Percentiles rank a stretch among this genome's conserved stretches.
phyloP scores from a whole-genome alignment of 1,284 basidiomycete species.

The Ganoderma sp. region DNA sequence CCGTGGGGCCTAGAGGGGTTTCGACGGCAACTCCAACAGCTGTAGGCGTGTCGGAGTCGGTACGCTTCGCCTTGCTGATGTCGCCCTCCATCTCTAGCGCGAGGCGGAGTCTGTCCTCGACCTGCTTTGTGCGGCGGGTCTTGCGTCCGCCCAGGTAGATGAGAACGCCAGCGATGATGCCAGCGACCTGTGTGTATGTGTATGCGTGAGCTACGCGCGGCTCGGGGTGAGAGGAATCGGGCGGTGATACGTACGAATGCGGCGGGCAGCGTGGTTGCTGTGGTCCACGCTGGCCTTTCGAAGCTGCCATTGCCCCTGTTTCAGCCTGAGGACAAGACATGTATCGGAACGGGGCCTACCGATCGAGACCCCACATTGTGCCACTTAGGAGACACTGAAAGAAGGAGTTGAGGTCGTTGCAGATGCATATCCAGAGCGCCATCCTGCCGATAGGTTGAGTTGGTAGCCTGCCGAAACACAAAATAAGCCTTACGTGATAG shows the following conservation, averaged over 20 bases:
- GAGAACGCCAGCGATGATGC: conserved; percentile 78
- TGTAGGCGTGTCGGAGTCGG: background rate
- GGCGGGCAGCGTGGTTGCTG: conserved; percentile 75
- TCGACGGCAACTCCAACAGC: conserved; percentile 4
- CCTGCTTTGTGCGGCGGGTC: conserved; percentile 79
- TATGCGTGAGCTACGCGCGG: background rate
- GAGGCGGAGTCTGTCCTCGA: conserved; percentile 71
- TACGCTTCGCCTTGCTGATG: background rate
- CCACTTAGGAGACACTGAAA: conserved; percentile 83
- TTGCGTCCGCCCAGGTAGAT: conserved; percentile 81
- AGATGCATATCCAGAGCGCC: conserved; percentile 65
- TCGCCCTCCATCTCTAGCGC: conserved; percentile 59
- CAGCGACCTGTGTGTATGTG: conserved; percentile 43
- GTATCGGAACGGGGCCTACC: conserved; percentile 40
- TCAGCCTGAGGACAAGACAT: background rate
- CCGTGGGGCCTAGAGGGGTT: background rate
- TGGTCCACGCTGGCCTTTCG: conserved; percentile 68
- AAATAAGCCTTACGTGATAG: conserved; percentile 60
- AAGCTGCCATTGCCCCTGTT: conserved; percentile 46
- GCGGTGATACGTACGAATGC: conserved; percentile 66
- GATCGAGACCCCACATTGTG: conserved; percentile 83
- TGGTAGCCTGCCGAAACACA: background rate
- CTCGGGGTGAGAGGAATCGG: background rate
- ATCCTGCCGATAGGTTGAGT: conserved; percentile 45
- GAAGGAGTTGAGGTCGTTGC: conserved; percentile 82